Evolutionary conservation across 257 asterid species (phyloP), one percentile per base, ranked within the genome.

Genomic region (Oldenlandia corymbosa): DNA sequence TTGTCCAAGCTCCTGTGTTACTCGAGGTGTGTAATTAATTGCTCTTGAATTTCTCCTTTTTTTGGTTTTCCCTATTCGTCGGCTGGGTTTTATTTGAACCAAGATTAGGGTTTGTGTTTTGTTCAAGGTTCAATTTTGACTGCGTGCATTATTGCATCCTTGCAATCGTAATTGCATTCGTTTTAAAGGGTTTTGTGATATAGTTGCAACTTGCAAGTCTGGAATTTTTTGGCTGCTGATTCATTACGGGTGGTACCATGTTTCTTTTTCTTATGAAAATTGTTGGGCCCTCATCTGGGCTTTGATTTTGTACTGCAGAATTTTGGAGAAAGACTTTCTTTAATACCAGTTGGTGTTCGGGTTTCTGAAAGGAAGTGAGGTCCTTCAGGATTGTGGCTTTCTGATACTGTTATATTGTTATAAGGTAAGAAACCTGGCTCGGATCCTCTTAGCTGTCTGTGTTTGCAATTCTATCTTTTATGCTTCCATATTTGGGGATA

Each of bases 341-440:
- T 10, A 23, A 49, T 5, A 30, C 30, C 23, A 42, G 18, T 71
- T 48, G 24, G 27, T 47, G 23, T 23, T 20, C 3, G 60, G 60
- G 28, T 21, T 41, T 39, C 55, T 56, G 54, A 46, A 24, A 50
- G 26, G 30, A 28, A 41, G 56, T 50, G 53, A n/a, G 61, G 61
- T 56, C 26, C 31, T 53, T 63, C 34, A 41, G 50, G 56, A 64
- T 18, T 54, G 45, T 43, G 58, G 21, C 64, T 51, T 64, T 49
- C 16, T 43, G 27, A 1, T 16, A 10, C 26, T 26, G 30, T 47
- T 21, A 23, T 2, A 13, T 66, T 46, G 87, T 78, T 68, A 86
- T 68, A 89, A 89, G 96, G 96, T 89, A 76, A 81, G 95, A 80
- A 81, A 81, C 85, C 85, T 65, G 70, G 54, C 58, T 75, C 75